Percentiles rank a stretch among this genome's conserved stretches.
Conservation (phyloP, 2,329 filamentous ascomycete genomes). For the Cladosporium sp. region DNA sequence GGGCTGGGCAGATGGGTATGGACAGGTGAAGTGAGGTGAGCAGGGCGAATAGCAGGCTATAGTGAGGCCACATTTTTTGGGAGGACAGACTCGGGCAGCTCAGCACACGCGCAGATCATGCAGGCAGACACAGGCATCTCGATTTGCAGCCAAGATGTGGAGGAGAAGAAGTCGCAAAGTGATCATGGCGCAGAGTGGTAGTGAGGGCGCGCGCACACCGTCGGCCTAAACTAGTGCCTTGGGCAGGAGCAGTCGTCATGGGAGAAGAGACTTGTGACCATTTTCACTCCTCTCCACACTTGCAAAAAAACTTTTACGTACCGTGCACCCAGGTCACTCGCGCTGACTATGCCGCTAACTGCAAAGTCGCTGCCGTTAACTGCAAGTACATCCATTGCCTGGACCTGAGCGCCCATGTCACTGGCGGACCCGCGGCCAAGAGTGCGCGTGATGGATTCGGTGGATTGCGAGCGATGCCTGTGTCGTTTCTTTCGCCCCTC, state of each 20-base stretch:
- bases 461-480: too few species aligned
- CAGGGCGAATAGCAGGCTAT: neutral
- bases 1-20: too few species aligned
- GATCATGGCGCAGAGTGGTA: too few species aligned
- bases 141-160: neutral
- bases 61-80: too few species aligned
- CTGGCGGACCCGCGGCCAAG: slow-evolving; percentile 8
- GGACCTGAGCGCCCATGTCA: neutral
- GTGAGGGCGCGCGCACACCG: neutral
- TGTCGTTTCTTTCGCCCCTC: too few species aligned
- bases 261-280: neutral
- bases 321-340: slow-evolving; percentile 5
- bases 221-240: neutral
- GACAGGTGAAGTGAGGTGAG: neutral
- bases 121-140: neutral
- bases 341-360: slow-evolving; percentile 18
- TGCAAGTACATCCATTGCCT: slow-evolving; percentile 14
- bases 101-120: too few species aligned
- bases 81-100: too few species aligned
- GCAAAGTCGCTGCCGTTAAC: slow-evolving; percentile 18
- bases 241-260: neutral
- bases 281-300: slow-evolving; percentile 7
- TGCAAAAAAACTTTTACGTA: slow-evolving; percentile 13
- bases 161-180: neutral
- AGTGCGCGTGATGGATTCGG: slow-evolving; percentile 11